These are phyloP conservation scores for Withania somnifera DNA, from an alignment of 305 asterid genomes.

Conservation along the genomic window DNA sequence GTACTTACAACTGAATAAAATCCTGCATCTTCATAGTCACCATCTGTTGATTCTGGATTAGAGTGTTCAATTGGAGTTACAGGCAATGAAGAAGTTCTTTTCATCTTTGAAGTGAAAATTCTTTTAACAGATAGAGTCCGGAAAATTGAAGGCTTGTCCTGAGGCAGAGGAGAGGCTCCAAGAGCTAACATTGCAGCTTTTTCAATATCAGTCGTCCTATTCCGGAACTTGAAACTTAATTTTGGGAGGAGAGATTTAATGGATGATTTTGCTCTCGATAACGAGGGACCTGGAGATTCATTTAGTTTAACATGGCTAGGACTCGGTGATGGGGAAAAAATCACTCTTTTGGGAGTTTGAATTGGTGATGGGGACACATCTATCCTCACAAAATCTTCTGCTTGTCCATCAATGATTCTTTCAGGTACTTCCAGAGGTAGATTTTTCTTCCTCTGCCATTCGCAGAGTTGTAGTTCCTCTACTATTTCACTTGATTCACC, in stretches of 20 bases:
- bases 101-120: conserved; percentile 45
- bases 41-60: conserved; percentile 76
- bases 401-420: conserved; percentile 17
- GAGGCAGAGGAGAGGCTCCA: conserved; percentile 45
- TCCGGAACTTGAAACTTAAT: conserved; percentile 68
- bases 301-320: conserved; percentile 37
- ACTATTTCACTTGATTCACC: conserved; percentile 60
- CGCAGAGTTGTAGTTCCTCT: conserved; percentile 31
- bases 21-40: conserved; percentile 26
- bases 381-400: conserved; percentile 43
- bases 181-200: conserved; percentile 66
- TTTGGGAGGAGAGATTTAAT: conserved; percentile 60
- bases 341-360: conserved; percentile 56
- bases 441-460: conserved; percentile 17
- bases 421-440: conserved; percentile 30
- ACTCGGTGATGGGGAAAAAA: conserved; percentile 74
- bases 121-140: conserved; percentile 65
- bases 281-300: conserved; percentile 53
- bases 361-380: conserved; percentile 55
- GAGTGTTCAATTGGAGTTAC: conserved; percentile 62
- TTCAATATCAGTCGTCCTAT: conserved; percentile 55
- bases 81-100: conserved; percentile 70
- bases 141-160: conserved; percentile 32
- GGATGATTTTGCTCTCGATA: conserved; percentile 39
- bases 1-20: conserved; percentile 40